phyloP scores from a whole-genome alignment of 495 filamentous ascomycete genomes.

The Aspergillus homomorphus region DNA sequence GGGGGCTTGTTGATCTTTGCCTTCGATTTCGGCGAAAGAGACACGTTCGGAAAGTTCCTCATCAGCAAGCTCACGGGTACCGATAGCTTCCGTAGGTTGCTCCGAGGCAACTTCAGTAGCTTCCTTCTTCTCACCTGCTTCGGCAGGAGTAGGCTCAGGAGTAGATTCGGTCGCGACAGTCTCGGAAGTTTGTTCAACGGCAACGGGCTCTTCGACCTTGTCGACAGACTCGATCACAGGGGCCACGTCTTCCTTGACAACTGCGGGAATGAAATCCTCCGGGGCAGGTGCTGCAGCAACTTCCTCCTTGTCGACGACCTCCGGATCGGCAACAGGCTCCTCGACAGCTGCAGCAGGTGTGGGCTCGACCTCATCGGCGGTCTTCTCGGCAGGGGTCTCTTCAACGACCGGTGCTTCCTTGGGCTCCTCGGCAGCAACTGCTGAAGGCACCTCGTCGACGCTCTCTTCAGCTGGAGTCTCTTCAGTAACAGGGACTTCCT shows the following conservation, averaged over 20 bases:
- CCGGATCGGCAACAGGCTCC: conserved; percentile 8
- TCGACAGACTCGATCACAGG: conserved; percentile 5
- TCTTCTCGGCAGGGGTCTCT: background rate
- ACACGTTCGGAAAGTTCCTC: conserved; percentile 2
- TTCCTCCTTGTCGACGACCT: conserved; percentile 5
- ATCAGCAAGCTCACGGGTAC: background rate
- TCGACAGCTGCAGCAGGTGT: background rate
- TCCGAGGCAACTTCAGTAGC: too few species aligned
- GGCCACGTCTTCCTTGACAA: conserved; percentile 1
- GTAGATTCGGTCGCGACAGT: background rate
- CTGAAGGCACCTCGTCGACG: background rate
- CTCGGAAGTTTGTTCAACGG: conserved; percentile 9
- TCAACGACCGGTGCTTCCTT: background rate
- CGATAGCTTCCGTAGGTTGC: background rate
- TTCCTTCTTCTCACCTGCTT: background rate
- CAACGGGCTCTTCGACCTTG: background rate
- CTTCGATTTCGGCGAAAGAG: background rate
- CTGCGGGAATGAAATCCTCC: conserved; percentile 5
- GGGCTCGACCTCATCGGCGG: background rate
- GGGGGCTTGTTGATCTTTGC: background rate
- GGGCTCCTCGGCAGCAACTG: conserved; percentile 13
- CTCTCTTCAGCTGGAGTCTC: conserved; percentile 4
- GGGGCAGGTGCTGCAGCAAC: conserved; percentile 4
- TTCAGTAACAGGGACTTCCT: conserved; percentile 10
- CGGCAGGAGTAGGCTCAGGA: conserved; percentile 1